Conservation (phyloP, 2,329 filamentous ascomycete genomes). For the Graphiopsis chlorocephala region DNA sequence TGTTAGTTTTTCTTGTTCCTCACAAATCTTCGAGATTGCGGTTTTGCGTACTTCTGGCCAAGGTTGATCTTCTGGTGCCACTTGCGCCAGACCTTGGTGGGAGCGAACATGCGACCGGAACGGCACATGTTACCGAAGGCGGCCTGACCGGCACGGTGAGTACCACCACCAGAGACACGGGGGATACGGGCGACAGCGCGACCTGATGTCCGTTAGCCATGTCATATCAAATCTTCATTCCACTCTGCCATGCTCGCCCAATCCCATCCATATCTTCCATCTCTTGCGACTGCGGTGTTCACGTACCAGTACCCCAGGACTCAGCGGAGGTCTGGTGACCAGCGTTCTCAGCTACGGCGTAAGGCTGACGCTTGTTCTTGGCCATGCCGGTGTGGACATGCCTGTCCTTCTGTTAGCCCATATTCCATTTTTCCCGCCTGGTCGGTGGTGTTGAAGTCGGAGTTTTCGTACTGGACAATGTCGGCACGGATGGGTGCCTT, state of each 20-base stretch:
- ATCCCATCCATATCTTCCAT: constrained; percentile 8
- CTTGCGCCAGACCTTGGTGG: constrained; percentile 99
- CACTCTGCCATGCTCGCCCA: background rate
- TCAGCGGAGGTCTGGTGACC: constrained; percentile 99
- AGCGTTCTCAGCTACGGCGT: constrained; percentile 99
- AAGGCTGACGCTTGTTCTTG: constrained; percentile 99
- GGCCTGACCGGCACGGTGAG: constrained; percentile 99
- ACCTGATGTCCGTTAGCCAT: constrained; percentile 54
- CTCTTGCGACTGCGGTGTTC: constrained; percentile 20
- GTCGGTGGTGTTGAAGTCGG: background rate
- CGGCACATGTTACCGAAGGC: constrained; percentile 99
- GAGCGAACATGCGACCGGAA: constrained; percentile 99
- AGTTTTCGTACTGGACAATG: constrained; percentile 81
- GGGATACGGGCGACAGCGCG: constrained; percentile 99
- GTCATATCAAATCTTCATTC: constrained; percentile 17
- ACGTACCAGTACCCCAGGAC: constrained; percentile 95
- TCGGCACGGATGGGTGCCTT: constrained; percentile 94
- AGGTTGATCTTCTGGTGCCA: constrained; percentile 99
- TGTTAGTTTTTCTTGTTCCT: constrained; percentile 26
- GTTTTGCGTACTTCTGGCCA: constrained; percentile 69
- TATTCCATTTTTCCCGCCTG: constrained; percentile 15
- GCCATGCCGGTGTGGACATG: constrained; percentile 95
- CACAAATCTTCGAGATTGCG: constrained; percentile 37
- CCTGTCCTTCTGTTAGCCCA: constrained; percentile 42
- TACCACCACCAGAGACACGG: constrained; percentile 99